Percentiles rank a stretch among this genome's conserved stretches.
phyloP scores from a whole-genome alignment of 176 grass and related monocot species.

The Puya raimondii region DNA sequence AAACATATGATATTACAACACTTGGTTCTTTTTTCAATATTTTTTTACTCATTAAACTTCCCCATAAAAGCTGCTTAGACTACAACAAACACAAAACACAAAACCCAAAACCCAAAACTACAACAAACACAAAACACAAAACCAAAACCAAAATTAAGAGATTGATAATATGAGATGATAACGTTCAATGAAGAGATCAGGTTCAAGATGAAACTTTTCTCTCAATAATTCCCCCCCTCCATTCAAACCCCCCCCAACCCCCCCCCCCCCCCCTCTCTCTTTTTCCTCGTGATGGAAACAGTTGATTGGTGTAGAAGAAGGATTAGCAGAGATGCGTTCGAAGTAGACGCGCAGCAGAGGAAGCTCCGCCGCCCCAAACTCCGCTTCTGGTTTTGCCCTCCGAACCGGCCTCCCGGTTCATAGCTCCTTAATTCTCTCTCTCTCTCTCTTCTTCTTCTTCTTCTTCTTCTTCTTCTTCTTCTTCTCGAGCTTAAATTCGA shows the following conservation, averaged over 20 bases:
- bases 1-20: neutral
- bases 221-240: slow-evolving; percentile 9
- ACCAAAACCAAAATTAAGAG: neutral
- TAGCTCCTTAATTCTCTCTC: slow-evolving; percentile 11
- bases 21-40: neutral
- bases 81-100: slow-evolving; percentile 8
- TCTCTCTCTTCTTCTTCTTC: neutral
- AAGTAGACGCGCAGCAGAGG: slow-evolving; percentile 33
- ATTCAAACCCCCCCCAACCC: neutral
- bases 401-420: slow-evolving; percentile 73
- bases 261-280: neutral
- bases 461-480: slow-evolving; percentile 14
- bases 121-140: slow-evolving; percentile 13
- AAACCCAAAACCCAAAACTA: neutral
- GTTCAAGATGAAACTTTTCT: slow-evolving; percentile 46
- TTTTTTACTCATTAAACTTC: neutral
- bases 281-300: slow-evolving; percentile 40
- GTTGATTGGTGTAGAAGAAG: slow-evolving; percentile 17
- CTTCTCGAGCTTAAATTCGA: too few relatives aligned
- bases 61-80: neutral
- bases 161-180: slow-evolving; percentile 32
- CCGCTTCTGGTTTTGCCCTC: slow-evolving; percentile 72
- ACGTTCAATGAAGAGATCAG: slow-evolving; percentile 40
- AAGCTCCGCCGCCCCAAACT: slow-evolving; percentile 48
- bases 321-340: slow-evolving; percentile 7